These are phyloP conservation scores for Gracilaria caudata DNA, from an alignment of 23 red algal species.

Conservation along the genomic window DNA sequence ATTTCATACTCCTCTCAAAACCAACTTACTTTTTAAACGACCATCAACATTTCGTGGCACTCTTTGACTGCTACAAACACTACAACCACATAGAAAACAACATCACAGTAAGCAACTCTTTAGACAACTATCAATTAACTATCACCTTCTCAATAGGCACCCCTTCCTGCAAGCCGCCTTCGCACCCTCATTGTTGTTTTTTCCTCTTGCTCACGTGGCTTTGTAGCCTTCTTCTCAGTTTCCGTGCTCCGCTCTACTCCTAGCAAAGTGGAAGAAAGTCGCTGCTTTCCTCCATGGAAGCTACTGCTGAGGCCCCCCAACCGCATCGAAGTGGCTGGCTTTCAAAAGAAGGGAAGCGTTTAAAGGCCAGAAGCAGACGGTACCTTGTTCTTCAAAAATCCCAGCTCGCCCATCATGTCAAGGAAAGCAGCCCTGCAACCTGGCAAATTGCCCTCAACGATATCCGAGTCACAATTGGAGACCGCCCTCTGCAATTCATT, in stretches of 20 bases:
- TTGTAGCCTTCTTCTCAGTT: neutral
- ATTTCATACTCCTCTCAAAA: neutral
- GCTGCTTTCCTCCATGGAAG: neutral
- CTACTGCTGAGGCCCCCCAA: neutral
- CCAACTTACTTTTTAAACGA: neutral
- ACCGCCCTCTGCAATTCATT: conserved; percentile 72
- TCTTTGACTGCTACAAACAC: neutral
- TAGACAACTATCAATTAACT: neutral
- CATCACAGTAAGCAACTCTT: neutral
- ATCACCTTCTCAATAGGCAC: neutral
- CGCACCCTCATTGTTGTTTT: neutral
- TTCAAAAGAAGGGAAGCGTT: conserved; percentile 75
- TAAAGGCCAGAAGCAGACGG: conserved; percentile 64
- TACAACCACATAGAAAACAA: neutral
- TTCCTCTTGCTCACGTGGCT: no score
- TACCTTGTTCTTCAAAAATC: conserved; percentile 65
- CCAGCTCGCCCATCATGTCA: conserved; percentile 77
- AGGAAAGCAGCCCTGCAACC: conserved; percentile 57
- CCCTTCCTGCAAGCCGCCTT: neutral
- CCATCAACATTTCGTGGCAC: conserved; percentile 14
- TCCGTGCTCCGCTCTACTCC: neutral
- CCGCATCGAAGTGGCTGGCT: conserved; percentile 51
- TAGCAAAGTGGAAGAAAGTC: neutral
- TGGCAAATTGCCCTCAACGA: conserved; percentile 87
- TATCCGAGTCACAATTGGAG: conserved; percentile 59